Evolutionary conservation across 202 grass and related monocot species (phyloP), one percentile per base, ranked within the genome.

Genomic region (Eragrostis tef): DNA sequence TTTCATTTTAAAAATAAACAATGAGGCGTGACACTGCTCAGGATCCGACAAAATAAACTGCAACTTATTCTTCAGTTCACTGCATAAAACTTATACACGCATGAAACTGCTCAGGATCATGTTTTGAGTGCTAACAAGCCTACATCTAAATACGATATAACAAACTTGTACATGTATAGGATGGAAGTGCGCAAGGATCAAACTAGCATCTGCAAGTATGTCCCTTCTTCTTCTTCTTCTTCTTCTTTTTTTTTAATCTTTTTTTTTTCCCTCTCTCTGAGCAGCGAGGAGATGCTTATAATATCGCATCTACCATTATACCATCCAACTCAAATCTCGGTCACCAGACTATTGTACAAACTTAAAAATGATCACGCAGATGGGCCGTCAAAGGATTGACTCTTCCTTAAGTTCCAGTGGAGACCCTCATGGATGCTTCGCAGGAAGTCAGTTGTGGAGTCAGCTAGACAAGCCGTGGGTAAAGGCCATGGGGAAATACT

Each of bases 371-470:
- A 61, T 88, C 88, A 64, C 39, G 79, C 34, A 27, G 58, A 26
- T 13, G 87, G 96, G 0, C 92, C 93, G 17, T 99, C 93, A 13
- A 93, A 90, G 0, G 90, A 84, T 51, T 93, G 97, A 19, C 49
- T 87, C 86, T 99, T 96, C 70, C 97, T 87, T 54, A 99, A 64
- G 79, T 96, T 99, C 97, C 97, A 96, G 78, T 99, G 97, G 72
- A 99, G 93, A 43, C 97, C 97, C 75, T 99, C 97, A 1, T 99
- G 91, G 82, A 99, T 99, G 86, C 97, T 96, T 26, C 93, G 88
- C 22, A 96, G 70, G 78, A 99, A 99, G 53, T 96, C 93, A 1
- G 89, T 99, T 1, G 96, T 99, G 0, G 96, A 99, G 70, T 99
- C 97, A 10, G 88, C 75, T 8, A 90, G 85, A 77, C 91, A 99